Conservation (phyloP, 2,329 filamentous ascomycete genomes). For the Alternaria rosae region DNA sequence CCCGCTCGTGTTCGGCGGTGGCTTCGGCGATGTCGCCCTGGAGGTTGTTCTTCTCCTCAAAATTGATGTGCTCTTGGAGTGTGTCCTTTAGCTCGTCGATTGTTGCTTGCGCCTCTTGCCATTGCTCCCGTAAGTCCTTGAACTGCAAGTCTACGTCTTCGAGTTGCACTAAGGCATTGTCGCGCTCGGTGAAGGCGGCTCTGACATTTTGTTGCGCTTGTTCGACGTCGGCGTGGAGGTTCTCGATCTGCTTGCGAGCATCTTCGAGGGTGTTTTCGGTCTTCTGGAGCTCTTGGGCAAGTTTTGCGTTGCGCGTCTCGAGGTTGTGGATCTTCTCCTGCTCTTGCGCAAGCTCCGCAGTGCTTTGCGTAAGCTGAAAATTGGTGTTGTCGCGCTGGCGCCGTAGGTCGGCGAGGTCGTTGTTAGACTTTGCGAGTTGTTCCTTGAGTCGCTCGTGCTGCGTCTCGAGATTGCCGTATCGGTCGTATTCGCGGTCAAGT, state of each 20-base stretch:
- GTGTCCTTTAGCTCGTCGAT: constrained; percentile 18
- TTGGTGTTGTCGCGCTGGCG: background rate
- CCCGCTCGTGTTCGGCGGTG: constrained; percentile 15
- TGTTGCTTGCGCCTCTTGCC: constrained; percentile 7
- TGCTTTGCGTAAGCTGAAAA: constrained; percentile 1
- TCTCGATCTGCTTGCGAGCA: background rate
- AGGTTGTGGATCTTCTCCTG: background rate
- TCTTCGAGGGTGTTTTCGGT: background rate
- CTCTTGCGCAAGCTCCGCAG: background rate
- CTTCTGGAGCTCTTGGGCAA: background rate
- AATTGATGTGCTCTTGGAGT: background rate
- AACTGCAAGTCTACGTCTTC: constrained; percentile 15
- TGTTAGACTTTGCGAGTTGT: background rate
- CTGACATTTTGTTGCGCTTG: background rate
- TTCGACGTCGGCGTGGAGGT: constrained; percentile 1
- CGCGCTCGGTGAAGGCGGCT: background rate
- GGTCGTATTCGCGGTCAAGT: constrained; percentile 1
- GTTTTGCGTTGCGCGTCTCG: constrained; percentile 2
- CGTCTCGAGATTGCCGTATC: background rate
- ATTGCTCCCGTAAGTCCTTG: constrained; percentile 20
- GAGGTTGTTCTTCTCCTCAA: constrained; percentile 8
- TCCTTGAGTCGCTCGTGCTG: background rate
- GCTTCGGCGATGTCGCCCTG: constrained; percentile 22
- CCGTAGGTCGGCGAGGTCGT: background rate
- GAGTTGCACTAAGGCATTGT: background rate